Evolutionary conservation across 192 early-diverging fungal genomes (phyloP).

Genomic region (Thoreauomyces humboldtii): DNA sequence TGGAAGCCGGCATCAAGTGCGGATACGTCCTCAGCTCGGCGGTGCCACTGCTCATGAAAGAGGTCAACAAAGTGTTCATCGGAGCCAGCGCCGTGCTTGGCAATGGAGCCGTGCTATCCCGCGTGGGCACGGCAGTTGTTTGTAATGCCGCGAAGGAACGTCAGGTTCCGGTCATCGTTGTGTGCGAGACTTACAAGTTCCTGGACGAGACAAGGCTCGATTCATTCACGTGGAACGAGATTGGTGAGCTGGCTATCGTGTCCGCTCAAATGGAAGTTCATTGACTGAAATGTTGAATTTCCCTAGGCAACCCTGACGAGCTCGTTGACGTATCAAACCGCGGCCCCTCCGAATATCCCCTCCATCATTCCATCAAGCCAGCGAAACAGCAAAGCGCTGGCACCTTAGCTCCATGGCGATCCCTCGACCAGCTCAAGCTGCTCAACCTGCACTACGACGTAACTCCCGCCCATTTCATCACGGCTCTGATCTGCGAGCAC

Average conservation of each 20-base stretch:
- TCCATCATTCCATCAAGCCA: background rate
- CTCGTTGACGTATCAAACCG: constrained; percentile 58
- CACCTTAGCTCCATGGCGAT: constrained; percentile 63
- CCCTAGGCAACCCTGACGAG: constrained; percentile 73
- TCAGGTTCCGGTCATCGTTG: constrained; percentile 92
- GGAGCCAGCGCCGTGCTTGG: constrained; percentile 90
- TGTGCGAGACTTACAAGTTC: constrained; percentile 97
- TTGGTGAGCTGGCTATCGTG: constrained; percentile 44
- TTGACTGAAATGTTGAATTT: too few species aligned
- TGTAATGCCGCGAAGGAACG: constrained; percentile 84
- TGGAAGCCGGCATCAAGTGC: constrained; percentile 65
- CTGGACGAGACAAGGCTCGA: constrained; percentile 88
- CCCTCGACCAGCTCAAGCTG: constrained; percentile 72
- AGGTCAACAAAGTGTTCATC: constrained; percentile 81
- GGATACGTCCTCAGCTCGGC: constrained; percentile 69
- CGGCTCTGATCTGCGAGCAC: constrained; percentile 86
- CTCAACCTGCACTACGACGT: constrained; percentile 93
- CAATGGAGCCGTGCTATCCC: constrained; percentile 89
- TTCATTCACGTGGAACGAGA: constrained; percentile 95
- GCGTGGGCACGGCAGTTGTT: constrained; percentile 87
- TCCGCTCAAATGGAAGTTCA: too few species aligned
- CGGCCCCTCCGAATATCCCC: constrained; percentile 15
- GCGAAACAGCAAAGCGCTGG: constrained; percentile 4
- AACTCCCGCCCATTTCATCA: constrained; percentile 91
- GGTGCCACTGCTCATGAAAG: constrained; percentile 73